phyloP scores from a whole-genome alignment of 352 stramenopile species.

The Phytopythium helicoides region DNA sequence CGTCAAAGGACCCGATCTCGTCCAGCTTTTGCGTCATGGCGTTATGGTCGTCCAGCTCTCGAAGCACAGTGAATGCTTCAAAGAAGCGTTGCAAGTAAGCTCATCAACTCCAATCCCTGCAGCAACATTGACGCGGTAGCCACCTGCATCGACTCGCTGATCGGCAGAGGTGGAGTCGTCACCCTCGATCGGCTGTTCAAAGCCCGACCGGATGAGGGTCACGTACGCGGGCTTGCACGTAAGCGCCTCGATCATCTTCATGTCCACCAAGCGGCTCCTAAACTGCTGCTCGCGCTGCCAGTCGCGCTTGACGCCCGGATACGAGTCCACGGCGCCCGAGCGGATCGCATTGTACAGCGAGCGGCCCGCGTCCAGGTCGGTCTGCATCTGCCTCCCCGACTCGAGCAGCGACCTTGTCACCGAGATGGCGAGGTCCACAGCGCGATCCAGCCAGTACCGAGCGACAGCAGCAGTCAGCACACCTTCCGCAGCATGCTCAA shows the following conservation, averaged over 20 bases:
- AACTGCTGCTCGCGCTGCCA: constrained; percentile 76
- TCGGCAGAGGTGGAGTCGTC: constrained; percentile 20
- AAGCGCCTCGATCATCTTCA: constrained; percentile 33
- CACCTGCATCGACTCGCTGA: constrained; percentile 56
- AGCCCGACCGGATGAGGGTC: constrained; percentile 52
- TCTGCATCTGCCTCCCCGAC: constrained; percentile 53
- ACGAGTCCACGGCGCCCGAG: constrained; percentile 60
- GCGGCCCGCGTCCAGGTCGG: constrained; percentile 36
- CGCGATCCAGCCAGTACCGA: too few relatives aligned
- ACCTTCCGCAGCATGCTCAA: too few relatives aligned
- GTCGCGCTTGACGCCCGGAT: constrained; percentile 60
- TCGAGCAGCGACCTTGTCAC: constrained; percentile 42
- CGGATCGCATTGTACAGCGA: constrained; percentile 67
- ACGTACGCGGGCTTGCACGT: constrained; percentile 24
- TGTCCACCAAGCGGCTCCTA: constrained; percentile 46
- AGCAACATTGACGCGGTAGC: not conserved
- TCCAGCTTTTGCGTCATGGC: constrained; percentile 48
- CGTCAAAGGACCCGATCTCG: constrained; percentile 39
- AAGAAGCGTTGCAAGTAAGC: not conserved
- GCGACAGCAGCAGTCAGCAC: too few relatives aligned
- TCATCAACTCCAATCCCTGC: not conserved
- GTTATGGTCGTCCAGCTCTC: constrained; percentile 69
- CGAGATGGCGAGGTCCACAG: not conserved
- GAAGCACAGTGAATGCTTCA: constrained; percentile 53
- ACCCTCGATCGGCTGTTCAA: constrained; percentile 33